These are phyloP conservation scores for Leccinum obscurum DNA, from an alignment of 768 basidiomycete genomes.

Conservation along the genomic window DNA sequence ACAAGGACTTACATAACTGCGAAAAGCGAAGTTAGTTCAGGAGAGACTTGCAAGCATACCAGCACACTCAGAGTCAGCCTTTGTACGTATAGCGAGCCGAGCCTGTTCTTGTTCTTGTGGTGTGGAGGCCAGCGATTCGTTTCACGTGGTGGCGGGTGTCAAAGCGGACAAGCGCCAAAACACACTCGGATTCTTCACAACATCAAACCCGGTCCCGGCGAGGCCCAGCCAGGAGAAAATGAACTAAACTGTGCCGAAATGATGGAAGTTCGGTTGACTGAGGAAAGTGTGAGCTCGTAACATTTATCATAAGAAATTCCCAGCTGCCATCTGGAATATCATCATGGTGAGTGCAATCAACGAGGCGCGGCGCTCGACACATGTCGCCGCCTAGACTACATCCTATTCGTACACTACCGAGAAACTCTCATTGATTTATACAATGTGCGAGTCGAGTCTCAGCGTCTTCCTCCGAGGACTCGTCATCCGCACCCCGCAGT, in stretches of 20 bases:
- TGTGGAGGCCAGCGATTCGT: constrained; percentile 25
- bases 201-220: constrained; percentile 25
- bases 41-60: constrained; percentile 31
- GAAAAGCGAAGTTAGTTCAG: constrained; percentile 28
- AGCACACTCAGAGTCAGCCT: constrained; percentile 32
- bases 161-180: constrained; percentile 29
- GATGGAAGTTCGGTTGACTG: constrained; percentile 24
- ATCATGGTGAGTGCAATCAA: constrained; percentile 4
- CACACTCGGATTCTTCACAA: constrained; percentile 30
- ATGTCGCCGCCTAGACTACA: not conserved
- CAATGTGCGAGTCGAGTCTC: constrained; percentile 29
- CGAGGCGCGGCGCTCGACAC: constrained; percentile 10
- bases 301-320: constrained; percentile 33
- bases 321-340: constrained; percentile 12
- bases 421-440: constrained; percentile 28
- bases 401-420: constrained; percentile 3
- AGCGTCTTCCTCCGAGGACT: constrained; percentile 21
- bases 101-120: constrained; percentile 15
- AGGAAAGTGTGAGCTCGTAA: constrained; percentile 18
- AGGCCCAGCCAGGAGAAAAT: constrained; percentile 19
- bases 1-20: constrained; percentile 38
- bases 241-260: constrained; percentile 22
- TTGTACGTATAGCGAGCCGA: constrained; percentile 19
- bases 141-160: constrained; percentile 33
- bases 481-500: constrained; percentile 25